A percentile compares a stretch with the other conserved stretches of the same genome.
These are phyloP conservation scores for Digitaria exilis DNA, from an alignment of 202 grass and related monocot species.

Conservation along the genomic window DNA sequence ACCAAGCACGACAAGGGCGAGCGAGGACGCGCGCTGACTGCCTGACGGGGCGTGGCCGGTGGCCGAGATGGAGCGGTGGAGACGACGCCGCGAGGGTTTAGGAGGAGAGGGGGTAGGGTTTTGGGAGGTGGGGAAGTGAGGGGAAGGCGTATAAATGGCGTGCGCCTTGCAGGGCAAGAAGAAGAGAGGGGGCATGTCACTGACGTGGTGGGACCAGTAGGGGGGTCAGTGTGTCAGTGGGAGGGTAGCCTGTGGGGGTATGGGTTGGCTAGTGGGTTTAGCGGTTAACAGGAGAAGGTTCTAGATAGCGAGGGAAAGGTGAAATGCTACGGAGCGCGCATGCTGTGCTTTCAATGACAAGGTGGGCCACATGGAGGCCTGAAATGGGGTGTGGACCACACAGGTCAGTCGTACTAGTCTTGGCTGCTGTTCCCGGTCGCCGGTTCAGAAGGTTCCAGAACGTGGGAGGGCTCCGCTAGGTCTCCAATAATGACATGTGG, in stretches of 20 bases:
- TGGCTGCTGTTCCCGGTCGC: no score
- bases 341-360: neutral
- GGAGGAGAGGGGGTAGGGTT: conserved; percentile 45
- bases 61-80: neutral
- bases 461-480: neutral
- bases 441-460: neutral
- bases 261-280: neutral
- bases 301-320: neutral
- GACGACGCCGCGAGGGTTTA: conserved; percentile 43
- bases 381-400: neutral
- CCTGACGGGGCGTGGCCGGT: neutral
- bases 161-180: conserved; percentile 56
- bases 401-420: neutral
- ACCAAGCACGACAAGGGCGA: neutral
- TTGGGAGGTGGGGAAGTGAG: neutral
- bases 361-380: neutral
- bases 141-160: conserved; percentile 34
- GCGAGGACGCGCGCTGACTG: neutral
- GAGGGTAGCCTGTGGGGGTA: accelerated
- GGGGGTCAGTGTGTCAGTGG: neutral
- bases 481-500: neutral
- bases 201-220: accelerated
- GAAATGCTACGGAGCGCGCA: neutral
- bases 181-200: neutral
- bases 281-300: conserved; percentile 22